phyloP scores from a whole-genome alignment of 2,329 filamentous ascomycete species.

The Talaromyces atroroseus region DNA sequence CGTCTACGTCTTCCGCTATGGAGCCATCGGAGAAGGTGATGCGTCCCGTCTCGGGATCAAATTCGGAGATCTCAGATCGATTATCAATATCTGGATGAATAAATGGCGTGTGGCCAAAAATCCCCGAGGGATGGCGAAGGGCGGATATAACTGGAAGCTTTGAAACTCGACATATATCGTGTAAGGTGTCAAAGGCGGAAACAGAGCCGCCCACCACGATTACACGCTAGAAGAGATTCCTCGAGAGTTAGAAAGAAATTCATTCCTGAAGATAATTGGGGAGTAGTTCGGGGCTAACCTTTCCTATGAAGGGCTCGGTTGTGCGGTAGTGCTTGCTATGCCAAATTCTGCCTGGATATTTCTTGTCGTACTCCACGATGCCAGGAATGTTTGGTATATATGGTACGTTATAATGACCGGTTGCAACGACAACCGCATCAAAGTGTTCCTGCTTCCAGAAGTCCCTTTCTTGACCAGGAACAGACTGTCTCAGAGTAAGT shows the following conservation, averaged over 20 bases:
- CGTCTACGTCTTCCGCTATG: conserved; percentile 18
- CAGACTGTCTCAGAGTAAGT: conserved; percentile 23
- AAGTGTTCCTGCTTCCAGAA: conserved; percentile 38
- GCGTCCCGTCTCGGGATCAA: background rate
- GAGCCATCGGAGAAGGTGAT: conserved; percentile 22
- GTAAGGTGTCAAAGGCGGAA: conserved; percentile 25
- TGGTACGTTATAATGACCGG: conserved; percentile 39
- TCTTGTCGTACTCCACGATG: conserved; percentile 25
- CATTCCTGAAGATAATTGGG: too few relatives aligned
- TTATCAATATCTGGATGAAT: conserved; percentile 5
- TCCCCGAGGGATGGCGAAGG: conserved; percentile 21
- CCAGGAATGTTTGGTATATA: conserved; percentile 35
- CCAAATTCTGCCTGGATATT: conserved; percentile 28
- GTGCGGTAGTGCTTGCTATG: conserved; percentile 35
- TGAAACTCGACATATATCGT: conserved; percentile 22
- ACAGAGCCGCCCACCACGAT: conserved; percentile 26
- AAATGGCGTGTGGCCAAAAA: conserved; percentile 19
- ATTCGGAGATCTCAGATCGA: background rate
- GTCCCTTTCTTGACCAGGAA: conserved; percentile 17
- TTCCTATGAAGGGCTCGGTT: conserved; percentile 32
- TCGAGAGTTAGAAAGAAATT: background rate
- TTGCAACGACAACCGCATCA: conserved; percentile 40
- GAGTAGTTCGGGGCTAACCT: too few relatives aligned
- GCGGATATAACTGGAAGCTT: conserved; percentile 19
- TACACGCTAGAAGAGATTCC: conserved; percentile 17